Base-by-base conservation (phyloP, 352 stramenopile genomes). In the Elongisporangium prolatum region DNA sequence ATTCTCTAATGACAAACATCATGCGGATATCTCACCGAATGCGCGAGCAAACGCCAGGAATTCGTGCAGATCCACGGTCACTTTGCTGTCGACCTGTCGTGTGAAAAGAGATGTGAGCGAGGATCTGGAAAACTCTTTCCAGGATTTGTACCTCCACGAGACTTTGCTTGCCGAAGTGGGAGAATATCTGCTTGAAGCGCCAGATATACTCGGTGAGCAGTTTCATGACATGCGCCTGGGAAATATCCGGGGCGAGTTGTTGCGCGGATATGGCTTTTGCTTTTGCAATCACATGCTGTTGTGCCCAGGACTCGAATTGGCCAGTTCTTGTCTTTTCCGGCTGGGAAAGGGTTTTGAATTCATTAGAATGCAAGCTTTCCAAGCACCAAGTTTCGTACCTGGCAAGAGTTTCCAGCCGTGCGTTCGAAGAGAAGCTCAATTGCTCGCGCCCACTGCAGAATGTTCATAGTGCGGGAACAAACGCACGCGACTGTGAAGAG, bases 121-220 rank as follows among this genome's bases (percentile, higher is more conserved):
- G 2, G n/a, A 3, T n/a, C 20, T 6, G 5, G 40, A 13, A 4
- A 28, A n/a, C n/a, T n/a, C n/a, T n/a, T n/a, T n/a, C n/a, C n/a
- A 7, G 2, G 5, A 10, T 13, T 18, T 8, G 16, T 52, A 88
- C 77, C 59, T 88, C 69, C 1, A 69, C 65, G 11, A 92, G 59
- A 21, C 75, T 89, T 49, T 90, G 82, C 37, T 72, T 72, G 17
- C 63, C 73, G 50, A 92, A 90, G 22, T 92, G 82, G 13, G 71
- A 85, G 59, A 92, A 92, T 44, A 89, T 81, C 28, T 92, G 82
- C 54, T 89, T 88, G 56, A 92, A 55, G 11, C 75, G 75, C 82
- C 82, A 92, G 16, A 90, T 71, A 20, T 86, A 64, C 21, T 89
- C 75, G 11, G 64, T 78, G 21, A 92, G 56, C 17, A 92, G 71